Percentiles rank a stretch among this genome's conserved stretches.
Conservation (phyloP, 1,284 basidiomycete species). For the Melampsora americana region DNA sequence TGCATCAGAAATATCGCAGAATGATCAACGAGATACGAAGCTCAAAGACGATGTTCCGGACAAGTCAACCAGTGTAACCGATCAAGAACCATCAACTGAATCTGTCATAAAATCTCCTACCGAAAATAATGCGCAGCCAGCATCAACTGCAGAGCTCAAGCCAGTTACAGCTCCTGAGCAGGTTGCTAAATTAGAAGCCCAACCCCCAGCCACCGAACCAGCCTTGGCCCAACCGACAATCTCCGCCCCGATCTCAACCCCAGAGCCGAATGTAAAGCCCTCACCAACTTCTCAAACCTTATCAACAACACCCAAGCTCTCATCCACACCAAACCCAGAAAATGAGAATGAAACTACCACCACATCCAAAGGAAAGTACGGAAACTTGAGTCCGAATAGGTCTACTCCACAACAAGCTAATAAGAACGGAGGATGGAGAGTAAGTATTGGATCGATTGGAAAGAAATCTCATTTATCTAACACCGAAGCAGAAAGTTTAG, state of each 20-base stretch:
- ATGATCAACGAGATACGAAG: neutral
- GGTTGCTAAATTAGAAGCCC: neutral
- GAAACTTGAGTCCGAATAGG: neutral
- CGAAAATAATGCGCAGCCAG: neutral
- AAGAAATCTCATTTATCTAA: neutral
- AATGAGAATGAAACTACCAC: no score
- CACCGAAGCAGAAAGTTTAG: neutral
- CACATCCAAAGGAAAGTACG: neutral
- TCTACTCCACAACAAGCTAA: neutral
- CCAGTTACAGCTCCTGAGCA: neutral
- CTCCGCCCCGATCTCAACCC: constrained; percentile 5
- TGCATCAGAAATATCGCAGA: neutral
- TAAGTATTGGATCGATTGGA: constrained; percentile 24
- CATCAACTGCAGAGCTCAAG: no score
- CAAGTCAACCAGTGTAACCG: neutral
- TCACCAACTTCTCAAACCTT: constrained; percentile 4
- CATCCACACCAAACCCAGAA: neutral
- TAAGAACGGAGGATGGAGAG: constrained; percentile 28
- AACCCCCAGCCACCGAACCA: no score
- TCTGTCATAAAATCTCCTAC: neutral
- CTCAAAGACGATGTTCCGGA: neutral
- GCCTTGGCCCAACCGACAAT: constrained; percentile 7
- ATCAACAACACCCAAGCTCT: neutral
- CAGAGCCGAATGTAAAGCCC: neutral
- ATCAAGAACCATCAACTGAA: neutral